A percentile compares a stretch with the other conserved stretches of the same genome.
Conservation (phyloP, 164 flowering plant genomes). For the Piper longum region DNA sequence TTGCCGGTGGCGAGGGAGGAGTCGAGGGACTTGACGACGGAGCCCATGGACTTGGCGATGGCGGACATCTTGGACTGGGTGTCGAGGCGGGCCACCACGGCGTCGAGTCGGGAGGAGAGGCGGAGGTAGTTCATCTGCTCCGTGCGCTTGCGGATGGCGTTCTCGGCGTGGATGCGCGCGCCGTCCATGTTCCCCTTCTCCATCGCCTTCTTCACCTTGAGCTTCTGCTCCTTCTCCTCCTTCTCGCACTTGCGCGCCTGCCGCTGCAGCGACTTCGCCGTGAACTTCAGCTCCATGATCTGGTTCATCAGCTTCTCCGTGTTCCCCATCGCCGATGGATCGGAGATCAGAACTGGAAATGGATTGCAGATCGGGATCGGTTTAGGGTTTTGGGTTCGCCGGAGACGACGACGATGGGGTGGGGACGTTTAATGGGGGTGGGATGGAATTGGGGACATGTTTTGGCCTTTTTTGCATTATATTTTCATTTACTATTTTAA, state of each 20-base stretch:
- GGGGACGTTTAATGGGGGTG: no score
- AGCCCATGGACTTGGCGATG: constrained; percentile 10
- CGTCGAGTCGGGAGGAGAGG: constrained; percentile 17
- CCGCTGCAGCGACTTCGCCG: constrained; percentile 14
- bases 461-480: no score
- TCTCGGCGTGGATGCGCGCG: constrained; percentile 17
- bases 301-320: constrained; percentile 20
- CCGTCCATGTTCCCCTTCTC: constrained; percentile 20
- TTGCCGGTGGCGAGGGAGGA: constrained; percentile 9
- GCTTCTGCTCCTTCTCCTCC: constrained; percentile 16
- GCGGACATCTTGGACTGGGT: constrained; percentile 11
- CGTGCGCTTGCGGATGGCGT: constrained; percentile 14
- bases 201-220: constrained; percentile 18
- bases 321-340: constrained; percentile 7
- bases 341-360: no score
- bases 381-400: no score
- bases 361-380: no score
- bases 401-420: no score
- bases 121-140: constrained; percentile 18
- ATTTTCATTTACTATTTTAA: no score
- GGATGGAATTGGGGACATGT: no score
- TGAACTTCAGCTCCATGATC: constrained; percentile 15
- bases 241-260: constrained; percentile 17
- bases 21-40: constrained; percentile 15
- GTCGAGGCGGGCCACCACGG: constrained; percentile 11